A percentile compares a stretch with the other conserved stretches of the same genome.
These are phyloP conservation scores for Metroxylon sagu DNA, from an alignment of 176 grass and related monocot genomes.

Conservation along the genomic window DNA sequence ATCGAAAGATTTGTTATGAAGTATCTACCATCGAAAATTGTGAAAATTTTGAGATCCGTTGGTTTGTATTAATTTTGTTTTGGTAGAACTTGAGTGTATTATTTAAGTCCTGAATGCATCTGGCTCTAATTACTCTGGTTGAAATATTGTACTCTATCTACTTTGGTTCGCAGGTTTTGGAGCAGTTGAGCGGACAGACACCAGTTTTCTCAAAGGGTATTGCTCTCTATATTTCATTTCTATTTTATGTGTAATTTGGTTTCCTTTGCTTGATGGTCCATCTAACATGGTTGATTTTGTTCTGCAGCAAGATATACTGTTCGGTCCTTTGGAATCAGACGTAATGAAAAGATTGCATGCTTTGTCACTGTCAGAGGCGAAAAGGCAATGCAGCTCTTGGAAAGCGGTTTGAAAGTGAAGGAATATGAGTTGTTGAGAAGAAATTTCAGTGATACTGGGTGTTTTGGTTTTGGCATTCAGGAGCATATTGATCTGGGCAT, in stretches of 20 bases:
- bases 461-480: slow-evolving; percentile 85
- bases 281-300: neutral
- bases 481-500: slow-evolving; percentile 92
- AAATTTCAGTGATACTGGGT: slow-evolving; percentile 82
- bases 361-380: slow-evolving; percentile 72
- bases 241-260: neutral
- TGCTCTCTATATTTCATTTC: neutral
- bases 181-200: slow-evolving; percentile 79
- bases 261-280: neutral
- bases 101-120: no score
- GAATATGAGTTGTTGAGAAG: slow-evolving; percentile 82
- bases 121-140: neutral
- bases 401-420: slow-evolving; percentile 89
- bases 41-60: no score
- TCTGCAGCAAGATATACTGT: slow-evolving; percentile 61
- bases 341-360: slow-evolving; percentile 88
- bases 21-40: no score
- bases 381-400: slow-evolving; percentile 89
- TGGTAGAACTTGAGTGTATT: no score
- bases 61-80: no score
- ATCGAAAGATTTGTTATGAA: no score
- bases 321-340: slow-evolving; percentile 67
- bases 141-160: neutral
- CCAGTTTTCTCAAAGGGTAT: slow-evolving; percentile 87
- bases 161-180: slow-evolving; percentile 45